Conservation (phyloP, 2,329 filamentous ascomycete genomes). For the Zelopaecilomyces penicillatus region DNA sequence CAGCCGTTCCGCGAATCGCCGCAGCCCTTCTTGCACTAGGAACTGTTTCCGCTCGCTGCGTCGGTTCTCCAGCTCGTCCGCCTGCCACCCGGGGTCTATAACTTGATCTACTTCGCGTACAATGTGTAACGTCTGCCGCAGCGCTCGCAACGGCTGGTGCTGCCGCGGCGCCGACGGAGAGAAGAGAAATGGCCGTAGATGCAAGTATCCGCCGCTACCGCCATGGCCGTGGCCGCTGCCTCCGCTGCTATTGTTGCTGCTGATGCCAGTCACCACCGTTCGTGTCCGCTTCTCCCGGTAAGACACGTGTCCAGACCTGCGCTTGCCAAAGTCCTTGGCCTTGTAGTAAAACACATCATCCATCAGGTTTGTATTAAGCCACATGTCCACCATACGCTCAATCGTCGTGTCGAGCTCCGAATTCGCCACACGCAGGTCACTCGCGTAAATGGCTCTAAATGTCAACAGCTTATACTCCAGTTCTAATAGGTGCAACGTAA, state of each 20-base stretch:
- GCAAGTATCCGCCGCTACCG: constrained; percentile 12
- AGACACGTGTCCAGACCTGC: constrained; percentile 8
- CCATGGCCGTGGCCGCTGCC: too few species aligned
- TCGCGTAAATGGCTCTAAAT: constrained; percentile 20
- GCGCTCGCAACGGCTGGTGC: constrained; percentile 9
- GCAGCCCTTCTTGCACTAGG: constrained; percentile 13
- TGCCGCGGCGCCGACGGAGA: constrained; percentile 3
- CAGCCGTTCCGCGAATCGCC: constrained; percentile 13
- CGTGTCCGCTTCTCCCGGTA: constrained; percentile 16
- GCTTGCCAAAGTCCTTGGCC: constrained; percentile 20
- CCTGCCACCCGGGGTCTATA: constrained; percentile 18
- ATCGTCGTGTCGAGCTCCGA: constrained; percentile 15
- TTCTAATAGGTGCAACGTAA: constrained; percentile 20
- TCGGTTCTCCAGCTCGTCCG: constrained; percentile 16
- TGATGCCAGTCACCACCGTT: not conserved
- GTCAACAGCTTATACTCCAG: constrained; percentile 22
- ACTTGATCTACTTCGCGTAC: constrained; percentile 18
- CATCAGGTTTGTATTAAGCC: constrained; percentile 20
- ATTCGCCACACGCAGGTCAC: constrained; percentile 14
- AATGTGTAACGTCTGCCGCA: constrained; percentile 19
- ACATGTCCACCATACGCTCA: constrained; percentile 19
- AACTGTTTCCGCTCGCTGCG: constrained; percentile 14
- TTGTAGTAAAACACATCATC: constrained; percentile 21
- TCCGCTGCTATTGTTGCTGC: too few species aligned
- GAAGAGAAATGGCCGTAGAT: constrained; percentile 11